Percentiles rank a stretch among this genome's conserved stretches.
These are phyloP conservation scores for Yarrowia sp. DNA, from an alignment of 805 yeast genomes.

Conservation along the genomic window DNA sequence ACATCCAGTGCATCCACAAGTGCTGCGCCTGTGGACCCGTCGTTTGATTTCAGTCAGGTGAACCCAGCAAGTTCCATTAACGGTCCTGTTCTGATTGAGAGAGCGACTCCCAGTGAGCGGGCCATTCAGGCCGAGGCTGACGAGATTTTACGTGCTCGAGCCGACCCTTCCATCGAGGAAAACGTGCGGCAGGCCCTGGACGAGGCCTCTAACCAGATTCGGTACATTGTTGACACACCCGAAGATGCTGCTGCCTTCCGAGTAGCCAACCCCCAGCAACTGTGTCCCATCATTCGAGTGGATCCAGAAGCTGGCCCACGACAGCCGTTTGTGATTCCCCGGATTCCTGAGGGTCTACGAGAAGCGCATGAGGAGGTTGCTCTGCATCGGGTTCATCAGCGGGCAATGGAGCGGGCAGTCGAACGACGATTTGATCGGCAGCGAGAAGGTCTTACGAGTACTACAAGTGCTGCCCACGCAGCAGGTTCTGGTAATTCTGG, in stretches of 20 bases:
- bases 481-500: background rate
- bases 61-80: background rate
- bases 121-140: slow-evolving; percentile 15
- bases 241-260: background rate
- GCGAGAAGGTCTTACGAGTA: background rate
- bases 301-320: background rate
- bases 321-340: background rate
- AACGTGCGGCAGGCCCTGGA: background rate
- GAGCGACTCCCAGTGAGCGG: background rate
- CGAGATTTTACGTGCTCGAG: background rate
- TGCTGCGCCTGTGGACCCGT: background rate
- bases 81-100: background rate
- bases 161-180: background rate
- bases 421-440: background rate
- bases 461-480: background rate
- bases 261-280: background rate
- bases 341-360: background rate
- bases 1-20: background rate
- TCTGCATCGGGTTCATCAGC: background rate
- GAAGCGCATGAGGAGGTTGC: slow-evolving; percentile 4
- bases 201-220: background rate
- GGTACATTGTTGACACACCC: slow-evolving; percentile 9
- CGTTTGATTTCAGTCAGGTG: background rate
- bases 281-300: slow-evolving; percentile 4
- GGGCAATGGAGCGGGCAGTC: background rate